Evolutionary conservation across 2,329 filamentous ascomycete species (phyloP), one percentile per base, ranked within the genome.

Genomic region (Fusarium papillatum): DNA sequence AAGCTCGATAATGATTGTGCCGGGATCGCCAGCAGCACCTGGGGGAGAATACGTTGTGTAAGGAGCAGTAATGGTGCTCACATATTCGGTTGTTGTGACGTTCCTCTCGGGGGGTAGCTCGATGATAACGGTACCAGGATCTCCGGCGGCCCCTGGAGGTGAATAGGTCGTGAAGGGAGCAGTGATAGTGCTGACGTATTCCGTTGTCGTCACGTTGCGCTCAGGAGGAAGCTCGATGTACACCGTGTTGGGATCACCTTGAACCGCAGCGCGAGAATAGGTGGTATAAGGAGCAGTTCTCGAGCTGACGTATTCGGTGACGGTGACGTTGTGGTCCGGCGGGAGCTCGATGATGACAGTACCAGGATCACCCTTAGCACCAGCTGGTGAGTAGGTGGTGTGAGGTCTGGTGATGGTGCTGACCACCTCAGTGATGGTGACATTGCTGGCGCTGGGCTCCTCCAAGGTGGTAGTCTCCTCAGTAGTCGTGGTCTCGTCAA

Each of bases 191-290:
- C 36, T 55, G 41, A 61, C 41, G 9, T 67, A 59, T 39, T 65
- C 41, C 0, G 69, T 71, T 10, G 55, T 66, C 3, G 69, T 71
- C 14, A 70, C 53, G 17, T 62, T 71, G 8, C 57, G 68, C 13
- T 69, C 66, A 9, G 64, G 24, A 16, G 73, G 73, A 3, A 75
- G 48, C 26, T 75, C 63, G 6, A 75, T 43, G 5, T 66, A 24
- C 4, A 75, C 24, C 1, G 73, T 75, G 19, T 62, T 66, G 3
- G 73, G 72, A 2, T 75, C 73, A 2, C 72, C 73, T 34, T 55
- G 69, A 1, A 53, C 50, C 2, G 24, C 69, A 7, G 72, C 68
- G 13, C 64, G 48, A 9, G 61, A 50, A 38, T 66, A 75, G 4
- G 72, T 72, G 1, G 72, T 75, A n/a, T 57, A 66, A 8, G 59